phyloP scores from a whole-genome alignment of 1,139 yeast genomes.

The Trichomonascaceae sp. region DNA sequence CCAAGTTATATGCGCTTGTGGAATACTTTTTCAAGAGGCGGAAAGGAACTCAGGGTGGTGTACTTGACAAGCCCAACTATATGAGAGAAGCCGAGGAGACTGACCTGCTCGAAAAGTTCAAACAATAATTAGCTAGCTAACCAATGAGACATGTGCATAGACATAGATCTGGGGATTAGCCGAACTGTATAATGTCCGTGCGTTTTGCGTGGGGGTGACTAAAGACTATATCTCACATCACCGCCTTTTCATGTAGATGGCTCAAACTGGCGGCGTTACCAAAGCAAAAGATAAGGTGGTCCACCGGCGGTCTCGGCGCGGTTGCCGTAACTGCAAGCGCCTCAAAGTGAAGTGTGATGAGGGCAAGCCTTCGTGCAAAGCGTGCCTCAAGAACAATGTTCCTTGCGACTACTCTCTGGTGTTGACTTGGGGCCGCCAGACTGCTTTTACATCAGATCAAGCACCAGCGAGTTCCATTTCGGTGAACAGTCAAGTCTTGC shows the following conservation, averaged over 20 bases:
- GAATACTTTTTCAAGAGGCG: constrained; percentile 8
- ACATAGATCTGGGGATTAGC: no score
- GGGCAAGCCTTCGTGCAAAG: constrained; percentile 48
- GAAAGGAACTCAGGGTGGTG: constrained; percentile 3
- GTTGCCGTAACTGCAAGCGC: constrained; percentile 22
- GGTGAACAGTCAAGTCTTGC: background rate
- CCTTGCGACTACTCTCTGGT: constrained; percentile 54
- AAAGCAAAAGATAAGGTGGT: no score
- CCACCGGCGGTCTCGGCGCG: constrained; percentile 19
- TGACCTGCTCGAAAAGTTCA: no score
- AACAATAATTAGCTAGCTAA: background rate
- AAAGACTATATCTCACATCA: no score
- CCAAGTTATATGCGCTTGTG: constrained; percentile 16
- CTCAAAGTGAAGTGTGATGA: constrained; percentile 43
- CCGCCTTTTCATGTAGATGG: no score
- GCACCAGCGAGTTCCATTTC: background rate
- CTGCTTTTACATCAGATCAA: constrained; percentile 22
- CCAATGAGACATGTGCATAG: constrained; percentile 1
- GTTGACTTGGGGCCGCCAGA: constrained; percentile 71
- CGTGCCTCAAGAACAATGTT: constrained; percentile 38
- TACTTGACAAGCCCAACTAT: constrained; percentile 5
- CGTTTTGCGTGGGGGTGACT: no score
- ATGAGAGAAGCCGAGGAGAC: background rate
- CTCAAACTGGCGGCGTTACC: no score
- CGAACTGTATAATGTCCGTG: no score